These are phyloP conservation scores for Malbranchea cinnamomea DNA, from an alignment of 2,329 filamentous ascomycete species.

Conservation along the genomic window DNA sequence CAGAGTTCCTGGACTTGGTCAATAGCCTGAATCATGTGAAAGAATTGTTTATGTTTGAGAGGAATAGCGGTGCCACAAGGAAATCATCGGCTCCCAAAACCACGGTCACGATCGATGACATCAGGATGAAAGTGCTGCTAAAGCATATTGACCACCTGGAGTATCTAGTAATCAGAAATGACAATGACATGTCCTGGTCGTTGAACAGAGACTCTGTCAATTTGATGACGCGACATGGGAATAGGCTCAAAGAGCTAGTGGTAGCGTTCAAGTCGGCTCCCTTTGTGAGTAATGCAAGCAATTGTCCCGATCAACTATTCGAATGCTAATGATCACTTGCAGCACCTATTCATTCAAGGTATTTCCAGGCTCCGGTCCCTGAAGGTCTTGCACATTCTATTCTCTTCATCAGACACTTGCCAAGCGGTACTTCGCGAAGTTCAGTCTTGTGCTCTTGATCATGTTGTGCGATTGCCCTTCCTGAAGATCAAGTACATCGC, in stretches of 20 bases:
- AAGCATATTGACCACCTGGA: constrained; percentile 42
- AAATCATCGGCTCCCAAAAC: constrained; percentile 40
- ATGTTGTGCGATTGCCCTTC: constrained; percentile 9
- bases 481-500: constrained; percentile 14
- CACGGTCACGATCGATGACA: constrained; percentile 40
- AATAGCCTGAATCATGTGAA: constrained; percentile 38
- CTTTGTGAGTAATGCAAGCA: constrained; percentile 13
- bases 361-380: constrained; percentile 12
- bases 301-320: neutral
- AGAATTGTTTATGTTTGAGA: constrained; percentile 47
- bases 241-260: constrained; percentile 12
- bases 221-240: constrained; percentile 9
- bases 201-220: constrained; percentile 10
- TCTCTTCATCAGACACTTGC: constrained; percentile 10
- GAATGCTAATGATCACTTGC: neutral
- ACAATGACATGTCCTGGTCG: constrained; percentile 40
- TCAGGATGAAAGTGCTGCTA: constrained; percentile 41
- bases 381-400: constrained; percentile 13
- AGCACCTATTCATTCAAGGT: constrained; percentile 13
- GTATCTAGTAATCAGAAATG: constrained; percentile 46
- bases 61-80: constrained; percentile 35
- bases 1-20: constrained; percentile 31
- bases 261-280: constrained; percentile 10
- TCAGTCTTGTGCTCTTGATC: constrained; percentile 11
- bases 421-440: constrained; percentile 10